Conservation (phyloP, 176 grass and related monocot genomes). For the Oryza nivara region DNA sequence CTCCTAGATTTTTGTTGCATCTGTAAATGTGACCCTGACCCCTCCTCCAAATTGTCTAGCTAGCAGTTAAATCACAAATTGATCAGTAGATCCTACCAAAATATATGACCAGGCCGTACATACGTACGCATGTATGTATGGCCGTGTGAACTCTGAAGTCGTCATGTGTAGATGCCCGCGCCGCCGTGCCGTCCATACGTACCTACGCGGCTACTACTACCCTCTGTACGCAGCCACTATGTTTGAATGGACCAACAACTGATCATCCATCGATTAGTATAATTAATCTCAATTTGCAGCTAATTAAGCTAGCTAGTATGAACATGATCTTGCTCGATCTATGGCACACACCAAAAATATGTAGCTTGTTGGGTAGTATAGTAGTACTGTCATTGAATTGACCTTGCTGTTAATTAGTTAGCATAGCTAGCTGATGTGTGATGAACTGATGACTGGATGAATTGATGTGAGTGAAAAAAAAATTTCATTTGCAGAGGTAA, state of each 20-base stretch:
- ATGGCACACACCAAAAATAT: not conserved
- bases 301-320: slow-evolving; percentile 15
- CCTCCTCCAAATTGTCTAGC: slow-evolving; percentile 44
- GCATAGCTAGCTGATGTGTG: not conserved
- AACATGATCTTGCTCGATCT: not conserved
- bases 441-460: not conserved
- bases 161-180: not conserved
- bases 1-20: slow-evolving; percentile 9
- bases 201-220: slow-evolving; percentile 32
- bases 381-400: not conserved
- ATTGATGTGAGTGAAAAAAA: not conserved
- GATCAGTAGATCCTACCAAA: not conserved
- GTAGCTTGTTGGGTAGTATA: not conserved
- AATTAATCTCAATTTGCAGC: not conserved
- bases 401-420: not conserved
- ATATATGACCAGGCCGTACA: not conserved
- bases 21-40: slow-evolving; percentile 27
- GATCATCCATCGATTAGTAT: not conserved
- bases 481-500: not conserved
- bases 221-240: slow-evolving; percentile 12
- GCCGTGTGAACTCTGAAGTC: slow-evolving; percentile 40
- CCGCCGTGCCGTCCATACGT: slow-evolving; percentile 27
- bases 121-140: not conserved
- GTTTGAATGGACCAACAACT: slow-evolving; percentile 47
- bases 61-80: not conserved